Base-by-base conservation (phyloP, 2,329 filamentous ascomycete genomes). In the Aspergillus sp. region DNA sequence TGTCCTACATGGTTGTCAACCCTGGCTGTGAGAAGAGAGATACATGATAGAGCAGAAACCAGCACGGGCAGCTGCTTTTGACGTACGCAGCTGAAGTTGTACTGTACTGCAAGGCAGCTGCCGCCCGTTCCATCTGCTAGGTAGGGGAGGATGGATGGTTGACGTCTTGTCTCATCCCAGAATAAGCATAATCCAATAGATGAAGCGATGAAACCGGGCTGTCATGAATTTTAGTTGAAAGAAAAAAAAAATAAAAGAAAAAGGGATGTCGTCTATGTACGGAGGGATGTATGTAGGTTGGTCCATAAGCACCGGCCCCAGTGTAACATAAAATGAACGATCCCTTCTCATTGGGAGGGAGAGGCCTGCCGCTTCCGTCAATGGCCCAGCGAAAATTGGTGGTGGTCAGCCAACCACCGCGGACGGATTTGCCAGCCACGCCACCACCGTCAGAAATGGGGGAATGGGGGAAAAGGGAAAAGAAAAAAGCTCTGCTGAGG, bases 371-470 rank as follows among this genome's bases (percentile, higher is more conserved):
- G 47, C 47, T 50, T 50, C 47, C 47, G 47, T 50, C 47, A 17
- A 50, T 32, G 47, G 25, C 47, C 47, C 50, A 55, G 39, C 39
- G 32, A 60, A 60, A 58, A 56, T 43, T 36, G 43, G 23, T 23
- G 54, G 54, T 55, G 58, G 62, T 56, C 62, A 62, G 62, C 62
- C 62, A 64, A 64, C 62, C 62, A 64, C 62, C 59, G 54, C 28
- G 13, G 30, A 28, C 47, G 59, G 59, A 64, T 62, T 64, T 64
- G 61, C 62, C 62, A 64, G 59, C 62, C 59, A 64, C 62, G 59
- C 62, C 62, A 63, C 62, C 58, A 52, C 36, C 41, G 21, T 17
- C 19, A 23, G 25, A 38, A 13, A 15, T 39, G 38, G 52, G 25
- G 21, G 39, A 19, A 45, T 19, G 39, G 17, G 17, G 19, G 9